These are phyloP conservation scores for Nectriaceae sp. DNA, from an alignment of 2,329 filamentous ascomycete species.

Conservation along the genomic window DNA sequence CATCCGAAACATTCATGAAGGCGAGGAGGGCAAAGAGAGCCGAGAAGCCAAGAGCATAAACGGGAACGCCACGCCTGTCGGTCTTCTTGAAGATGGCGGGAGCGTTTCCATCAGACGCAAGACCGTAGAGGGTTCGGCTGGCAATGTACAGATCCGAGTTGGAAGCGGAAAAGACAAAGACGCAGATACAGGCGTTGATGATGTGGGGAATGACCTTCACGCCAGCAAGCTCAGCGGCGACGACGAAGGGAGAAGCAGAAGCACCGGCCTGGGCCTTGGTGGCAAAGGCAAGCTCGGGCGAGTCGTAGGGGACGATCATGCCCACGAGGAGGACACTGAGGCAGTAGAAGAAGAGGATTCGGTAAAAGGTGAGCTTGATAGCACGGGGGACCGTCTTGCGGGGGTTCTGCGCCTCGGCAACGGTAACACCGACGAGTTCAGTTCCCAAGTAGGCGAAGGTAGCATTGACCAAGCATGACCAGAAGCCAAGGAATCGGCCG, in stretches of 20 bases:
- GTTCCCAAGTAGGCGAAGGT: slow-evolving; percentile 80
- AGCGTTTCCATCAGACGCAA: slow-evolving; percentile 71
- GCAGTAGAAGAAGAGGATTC: slow-evolving; percentile 80
- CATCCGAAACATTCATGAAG: slow-evolving; percentile 64
- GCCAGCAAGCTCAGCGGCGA: slow-evolving; percentile 66
- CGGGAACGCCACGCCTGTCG: slow-evolving; percentile 70
- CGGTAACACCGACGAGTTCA: slow-evolving; percentile 76
- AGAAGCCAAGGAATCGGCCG: slow-evolving; percentile 64
- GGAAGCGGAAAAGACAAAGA: slow-evolving; percentile 76
- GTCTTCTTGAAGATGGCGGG: slow-evolving; percentile 72
- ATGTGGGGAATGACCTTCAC: slow-evolving; percentile 66
- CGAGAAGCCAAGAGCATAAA: slow-evolving; percentile 63
- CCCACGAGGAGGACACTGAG: slow-evolving; percentile 73
- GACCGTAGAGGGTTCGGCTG: slow-evolving; percentile 71
- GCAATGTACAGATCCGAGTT: slow-evolving; percentile 80
- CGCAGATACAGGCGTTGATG: slow-evolving; percentile 71
- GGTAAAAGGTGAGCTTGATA: slow-evolving; percentile 80
- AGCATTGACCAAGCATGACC: slow-evolving; percentile 73
- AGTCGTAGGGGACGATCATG: slow-evolving; percentile 76
- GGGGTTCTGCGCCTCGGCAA: slow-evolving; percentile 79
- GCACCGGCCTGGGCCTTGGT: slow-evolving; percentile 41
- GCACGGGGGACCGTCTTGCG: slow-evolving; percentile 74
- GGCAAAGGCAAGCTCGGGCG: slow-evolving; percentile 58
- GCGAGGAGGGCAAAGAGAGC: slow-evolving; percentile 66
- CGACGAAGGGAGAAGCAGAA: slow-evolving; percentile 70